These are phyloP conservation scores for Talaromyces marneffei DNA, from an alignment of 2,329 filamentous ascomycete species.

Conservation along the genomic window DNA sequence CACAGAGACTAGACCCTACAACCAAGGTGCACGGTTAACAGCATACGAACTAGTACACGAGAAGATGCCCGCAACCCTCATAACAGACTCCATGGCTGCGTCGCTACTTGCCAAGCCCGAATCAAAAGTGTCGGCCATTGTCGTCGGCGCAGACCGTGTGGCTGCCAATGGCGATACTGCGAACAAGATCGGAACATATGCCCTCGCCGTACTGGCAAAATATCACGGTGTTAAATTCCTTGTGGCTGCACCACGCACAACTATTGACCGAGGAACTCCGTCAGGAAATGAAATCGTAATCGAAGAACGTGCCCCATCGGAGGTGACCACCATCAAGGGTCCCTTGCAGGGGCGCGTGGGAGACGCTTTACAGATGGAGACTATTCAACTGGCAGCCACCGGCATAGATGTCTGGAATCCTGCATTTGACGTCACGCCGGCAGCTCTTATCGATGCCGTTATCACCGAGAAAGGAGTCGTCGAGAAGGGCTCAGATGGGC, in stretches of 20 bases:
- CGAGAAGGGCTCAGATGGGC: slow-evolving; percentile 65
- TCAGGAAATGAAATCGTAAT: slow-evolving; percentile 79
- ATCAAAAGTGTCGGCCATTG: slow-evolving; percentile 72
- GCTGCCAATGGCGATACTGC: slow-evolving; percentile 96
- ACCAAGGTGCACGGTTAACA: slow-evolving; percentile 90
- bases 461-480: slow-evolving; percentile 89
- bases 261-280: slow-evolving; percentile 77
- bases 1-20: slow-evolving; percentile 95
- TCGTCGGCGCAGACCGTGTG: slow-evolving; percentile 92
- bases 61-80: slow-evolving; percentile 79
- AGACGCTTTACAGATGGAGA: slow-evolving; percentile 47
- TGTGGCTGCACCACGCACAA: slow-evolving; percentile 89
- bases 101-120: slow-evolving; percentile 61
- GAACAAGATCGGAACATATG: slow-evolving; percentile 97
- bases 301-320: slow-evolving; percentile 73
- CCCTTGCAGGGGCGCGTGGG: slow-evolving; percentile 59
- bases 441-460: slow-evolving; percentile 82
- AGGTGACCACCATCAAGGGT: slow-evolving; percentile 80
- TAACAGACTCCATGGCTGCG: slow-evolving; percentile 95
- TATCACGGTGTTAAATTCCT: slow-evolving; percentile 90
- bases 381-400: slow-evolving; percentile 70
- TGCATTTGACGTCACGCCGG: slow-evolving; percentile 90
- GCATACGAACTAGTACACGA: slow-evolving; percentile 97
- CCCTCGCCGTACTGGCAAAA: slow-evolving; percentile 80
- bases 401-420: slow-evolving; percentile 92